Evolutionary conservation across 2,329 filamentous ascomycete genomes (phyloP).

Genomic region (Pseudopithomyces maydicus): DNA sequence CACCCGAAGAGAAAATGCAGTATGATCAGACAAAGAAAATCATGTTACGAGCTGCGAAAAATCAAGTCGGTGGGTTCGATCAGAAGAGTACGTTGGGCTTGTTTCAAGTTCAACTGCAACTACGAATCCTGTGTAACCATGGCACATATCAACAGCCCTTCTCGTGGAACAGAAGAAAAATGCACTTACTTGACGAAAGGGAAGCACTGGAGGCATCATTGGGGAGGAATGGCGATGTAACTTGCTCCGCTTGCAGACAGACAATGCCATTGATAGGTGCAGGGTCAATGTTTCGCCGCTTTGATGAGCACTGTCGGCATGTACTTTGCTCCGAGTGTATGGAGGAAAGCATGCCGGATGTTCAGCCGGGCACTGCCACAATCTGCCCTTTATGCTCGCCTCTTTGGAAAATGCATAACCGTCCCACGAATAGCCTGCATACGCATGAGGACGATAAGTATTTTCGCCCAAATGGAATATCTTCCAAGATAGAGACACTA

Average conservation of each 20-base stretch:
- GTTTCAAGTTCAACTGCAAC: conserved; percentile 54
- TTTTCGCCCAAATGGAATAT: conserved; percentile 34
- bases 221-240: conserved; percentile 31
- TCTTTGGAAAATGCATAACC: conserved; percentile 13
- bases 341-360: conserved; percentile 22
- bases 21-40: conserved; percentile 38
- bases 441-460: conserved; percentile 29
- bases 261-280: conserved; percentile 24
- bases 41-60: conserved; percentile 46
- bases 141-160: conserved; percentile 55
- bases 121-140: conserved; percentile 57
- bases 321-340: conserved; percentile 43
- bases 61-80: conserved; percentile 45
- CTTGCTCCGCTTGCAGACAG: conserved; percentile 38
- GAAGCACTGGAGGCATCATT: conserved; percentile 37
- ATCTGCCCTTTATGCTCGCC: conserved; percentile 31
- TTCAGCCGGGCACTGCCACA: conserved; percentile 6
- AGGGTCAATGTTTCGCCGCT: conserved; percentile 28
- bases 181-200: conserved; percentile 42
- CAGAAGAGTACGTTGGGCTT: conserved; percentile 48
- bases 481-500: conserved; percentile 43
- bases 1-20: conserved; percentile 33
- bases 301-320: conserved; percentile 34
- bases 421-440: neutral
- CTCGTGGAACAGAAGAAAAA: conserved; percentile 47